phyloP scores from a whole-genome alignment of 768 basidiomycete species.

The Suillus alpinus region DNA sequence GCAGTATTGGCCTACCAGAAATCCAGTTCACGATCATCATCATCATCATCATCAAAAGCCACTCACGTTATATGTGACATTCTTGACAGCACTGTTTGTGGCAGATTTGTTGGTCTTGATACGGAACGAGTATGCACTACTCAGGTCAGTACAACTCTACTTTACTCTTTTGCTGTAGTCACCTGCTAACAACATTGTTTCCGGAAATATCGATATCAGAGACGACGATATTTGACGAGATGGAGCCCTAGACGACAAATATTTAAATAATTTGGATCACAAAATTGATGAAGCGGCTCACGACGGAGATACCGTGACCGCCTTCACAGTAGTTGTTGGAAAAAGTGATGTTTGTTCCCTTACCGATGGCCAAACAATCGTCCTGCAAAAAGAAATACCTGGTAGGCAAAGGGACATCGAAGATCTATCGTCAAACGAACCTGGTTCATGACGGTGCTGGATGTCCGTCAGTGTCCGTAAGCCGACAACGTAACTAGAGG shows the following conservation, averaged over 20 bases:
- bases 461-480: not conserved
- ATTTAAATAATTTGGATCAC: not conserved
- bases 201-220: conserved; percentile 44
- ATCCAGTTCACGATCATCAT: not conserved
- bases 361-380: conserved; percentile 59
- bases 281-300: conserved; percentile 8
- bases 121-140: conserved; percentile 52
- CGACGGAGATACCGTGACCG: conserved; percentile 66
- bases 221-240: conserved; percentile 44
- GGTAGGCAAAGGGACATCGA: not conserved
- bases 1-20: conserved; percentile 49
- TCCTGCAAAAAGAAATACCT: conserved; percentile 35
- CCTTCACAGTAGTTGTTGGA: conserved; percentile 49
- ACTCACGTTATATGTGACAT: conserved; percentile 48
- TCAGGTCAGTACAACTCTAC: not conserved
- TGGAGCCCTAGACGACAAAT: conserved; percentile 48
- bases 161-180: not conserved
- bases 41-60: not conserved
- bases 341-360: conserved; percentile 44
- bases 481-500: not conserved
- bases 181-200: conserved; percentile 60
- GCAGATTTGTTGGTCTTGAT: conserved; percentile 56
- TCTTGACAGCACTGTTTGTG: conserved; percentile 44
- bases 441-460: conserved; percentile 26
- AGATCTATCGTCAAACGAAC: not conserved